Conservation (phyloP, 116 monocot genomes). For the Trichopus zeylanicus region DNA sequence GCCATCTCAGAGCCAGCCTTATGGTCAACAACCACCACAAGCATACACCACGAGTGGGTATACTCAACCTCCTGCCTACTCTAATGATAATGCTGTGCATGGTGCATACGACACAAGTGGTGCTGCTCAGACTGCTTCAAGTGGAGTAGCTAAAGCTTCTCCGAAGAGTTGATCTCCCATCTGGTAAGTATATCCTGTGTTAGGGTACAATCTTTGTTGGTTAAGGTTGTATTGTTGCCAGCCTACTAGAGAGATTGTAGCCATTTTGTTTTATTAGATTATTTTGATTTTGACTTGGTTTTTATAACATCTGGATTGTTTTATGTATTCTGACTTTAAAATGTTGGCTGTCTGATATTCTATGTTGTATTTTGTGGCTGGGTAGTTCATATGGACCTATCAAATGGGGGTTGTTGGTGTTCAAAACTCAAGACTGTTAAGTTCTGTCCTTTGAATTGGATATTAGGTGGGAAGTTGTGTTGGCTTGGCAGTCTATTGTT, state of each 20-base stretch:
- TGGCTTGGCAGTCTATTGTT: too few relatives aligned
- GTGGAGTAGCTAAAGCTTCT: constrained; percentile 22
- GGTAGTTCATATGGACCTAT: too few relatives aligned
- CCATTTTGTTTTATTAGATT: neutral
- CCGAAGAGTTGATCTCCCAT: constrained; percentile 11
- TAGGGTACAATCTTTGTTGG: neutral
- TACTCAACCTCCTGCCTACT: constrained; percentile 18
- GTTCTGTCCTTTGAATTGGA: too few relatives aligned
- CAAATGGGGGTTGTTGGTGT: too few relatives aligned
- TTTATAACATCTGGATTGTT: neutral
- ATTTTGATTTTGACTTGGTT: neutral
- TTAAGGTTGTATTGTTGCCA: neutral
- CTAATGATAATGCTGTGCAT: constrained; percentile 8
- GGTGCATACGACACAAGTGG: constrained; percentile 21
- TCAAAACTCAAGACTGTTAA: too few relatives aligned
- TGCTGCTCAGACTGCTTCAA: constrained; percentile 7
- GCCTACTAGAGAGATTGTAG: neutral
- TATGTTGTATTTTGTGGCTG: too few relatives aligned
- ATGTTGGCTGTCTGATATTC: too few relatives aligned
- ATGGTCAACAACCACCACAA: constrained; percentile 22
- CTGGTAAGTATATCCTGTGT: neutral
- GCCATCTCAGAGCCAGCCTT: constrained; percentile 17
- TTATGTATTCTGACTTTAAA: too few relatives aligned
- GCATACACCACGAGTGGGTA: constrained; percentile 20
- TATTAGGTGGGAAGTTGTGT: too few relatives aligned